These are phyloP conservation scores for Lipomyces starkeyi DNA, from an alignment of 805 yeast genomes.

Conservation along the genomic window DNA sequence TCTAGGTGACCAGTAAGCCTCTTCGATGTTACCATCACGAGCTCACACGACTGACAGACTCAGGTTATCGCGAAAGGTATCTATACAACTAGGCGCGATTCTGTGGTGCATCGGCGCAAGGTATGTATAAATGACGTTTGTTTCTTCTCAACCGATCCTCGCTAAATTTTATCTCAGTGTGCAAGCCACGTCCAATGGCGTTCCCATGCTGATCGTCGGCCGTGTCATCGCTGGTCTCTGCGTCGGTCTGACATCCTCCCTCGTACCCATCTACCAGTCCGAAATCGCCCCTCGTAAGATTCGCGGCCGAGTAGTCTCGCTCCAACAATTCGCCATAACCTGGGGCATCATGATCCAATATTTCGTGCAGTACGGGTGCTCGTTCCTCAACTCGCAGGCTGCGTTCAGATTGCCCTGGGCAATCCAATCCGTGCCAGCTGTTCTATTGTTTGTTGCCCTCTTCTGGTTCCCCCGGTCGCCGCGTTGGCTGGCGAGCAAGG, in stretches of 20 bases:
- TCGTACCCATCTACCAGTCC: constrained; percentile 51
- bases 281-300: constrained; percentile 42
- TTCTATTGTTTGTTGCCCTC: constrained; percentile 54
- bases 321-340: constrained; percentile 44
- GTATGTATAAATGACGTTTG: constrained; percentile 5
- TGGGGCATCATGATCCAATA: constrained; percentile 46
- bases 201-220: constrained; percentile 51
- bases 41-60: not conserved
- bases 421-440: constrained; percentile 59
- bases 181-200: constrained; percentile 45
- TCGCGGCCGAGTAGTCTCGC: constrained; percentile 46
- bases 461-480: constrained; percentile 50
- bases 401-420: constrained; percentile 73
- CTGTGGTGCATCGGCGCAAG: constrained; percentile 40
- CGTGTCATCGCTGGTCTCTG: constrained; percentile 60
- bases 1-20: constrained; percentile 50
- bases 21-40: not conserved
- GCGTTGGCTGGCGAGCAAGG: constrained; percentile 56
- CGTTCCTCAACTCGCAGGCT: constrained; percentile 52
- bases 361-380: constrained; percentile 49
- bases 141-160: too few species aligned
- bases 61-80: constrained; percentile 34
- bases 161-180: constrained; percentile 4
- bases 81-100: constrained; percentile 37
- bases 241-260: constrained; percentile 61